Conservation (phyloP, 2,329 filamentous ascomycete species). For the Fusarium dimerum region DNA sequence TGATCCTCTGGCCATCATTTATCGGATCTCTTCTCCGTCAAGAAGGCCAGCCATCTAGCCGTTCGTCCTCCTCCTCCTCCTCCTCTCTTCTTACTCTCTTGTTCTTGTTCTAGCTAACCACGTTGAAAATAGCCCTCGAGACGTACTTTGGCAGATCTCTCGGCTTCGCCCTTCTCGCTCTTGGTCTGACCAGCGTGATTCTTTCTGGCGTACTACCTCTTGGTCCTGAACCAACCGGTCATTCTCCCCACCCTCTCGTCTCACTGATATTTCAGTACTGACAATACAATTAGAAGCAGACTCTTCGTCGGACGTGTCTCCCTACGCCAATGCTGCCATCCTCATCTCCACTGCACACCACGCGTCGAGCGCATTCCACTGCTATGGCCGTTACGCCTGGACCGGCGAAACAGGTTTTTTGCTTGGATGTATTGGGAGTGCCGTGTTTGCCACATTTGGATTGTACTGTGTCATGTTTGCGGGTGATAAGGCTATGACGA, state of each 20-base stretch:
- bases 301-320: slow-evolving; percentile 44
- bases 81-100: no score
- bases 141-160: slow-evolving; percentile 73
- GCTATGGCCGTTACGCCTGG: slow-evolving; percentile 66
- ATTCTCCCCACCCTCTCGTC: no score
- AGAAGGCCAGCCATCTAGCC: slow-evolving; percentile 32
- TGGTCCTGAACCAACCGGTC: slow-evolving; percentile 48
- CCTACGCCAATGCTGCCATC: slow-evolving; percentile 66
- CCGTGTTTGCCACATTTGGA: slow-evolving; percentile 58
- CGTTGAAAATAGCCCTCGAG: slow-evolving; percentile 53
- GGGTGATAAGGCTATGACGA: slow-evolving; percentile 39
- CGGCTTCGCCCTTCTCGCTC: slow-evolving; percentile 65
- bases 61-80: slow-evolving; percentile 25
- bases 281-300: slow-evolving; percentile 15
- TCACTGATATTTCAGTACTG: not conserved
- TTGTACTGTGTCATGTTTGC: slow-evolving; percentile 39
- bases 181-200: slow-evolving; percentile 65
- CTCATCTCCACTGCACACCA: slow-evolving; percentile 70
- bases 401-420: slow-evolving; percentile 58
- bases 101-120: slow-evolving; percentile 2
- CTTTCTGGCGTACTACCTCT: slow-evolving; percentile 72
- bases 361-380: slow-evolving; percentile 60
- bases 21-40: slow-evolving; percentile 45
- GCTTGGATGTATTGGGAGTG: slow-evolving; percentile 59
- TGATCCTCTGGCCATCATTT: slow-evolving; percentile 50